Base-by-base conservation (phyloP, 306 rosid species). In the Ormosia emarginata region DNA sequence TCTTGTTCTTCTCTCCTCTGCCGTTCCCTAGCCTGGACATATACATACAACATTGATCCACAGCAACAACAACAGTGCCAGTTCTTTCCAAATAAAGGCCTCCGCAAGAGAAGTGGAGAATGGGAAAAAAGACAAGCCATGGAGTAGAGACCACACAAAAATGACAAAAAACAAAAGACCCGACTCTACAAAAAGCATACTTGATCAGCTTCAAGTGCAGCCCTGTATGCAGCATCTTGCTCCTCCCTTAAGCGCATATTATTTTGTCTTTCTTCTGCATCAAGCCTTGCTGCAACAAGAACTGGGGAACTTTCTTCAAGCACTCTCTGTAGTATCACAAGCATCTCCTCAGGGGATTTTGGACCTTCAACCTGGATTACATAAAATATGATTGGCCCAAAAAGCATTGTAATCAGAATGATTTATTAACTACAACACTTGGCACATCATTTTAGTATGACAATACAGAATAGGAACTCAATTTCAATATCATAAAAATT, bases 171-270 rank as follows among this genome's bases (percentile, higher is more conserved):
- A 66, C 18, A 69, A 40, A 75, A 58, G 71, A 76, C 44, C 12
- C 34, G 8, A 56, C 56, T 40, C 55, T 24, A 56, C 62, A 69
- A 70, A 74, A 49, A 69, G 63, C 94, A 85, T 90, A 93, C 99
- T 89, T 92, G 99, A 90, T 95, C 99, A 44, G 99, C 98, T 90
- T 95, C 97, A 73, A 95, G 99, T 39, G 99, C 98, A 52, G 97
- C 97, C 89, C 97, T 90, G 79, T 86, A 96, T 47, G 99, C 99
- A 82, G 99, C 98, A 93, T 93, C 99, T 88, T 95, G 98, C 90
- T 96, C 99, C 88, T 96, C 98, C 80, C 99, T 93, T 84, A 96
- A 87, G 41, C 90, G 94, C 74, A 67, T 57, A 81, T 93, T 93
- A 73, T 62, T 93, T 67, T 64, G 85, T 79, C 99, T 91, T 92